phyloP scores from a whole-genome alignment of 306 rosid species.

The Psophocarpus tetragonolobus region DNA sequence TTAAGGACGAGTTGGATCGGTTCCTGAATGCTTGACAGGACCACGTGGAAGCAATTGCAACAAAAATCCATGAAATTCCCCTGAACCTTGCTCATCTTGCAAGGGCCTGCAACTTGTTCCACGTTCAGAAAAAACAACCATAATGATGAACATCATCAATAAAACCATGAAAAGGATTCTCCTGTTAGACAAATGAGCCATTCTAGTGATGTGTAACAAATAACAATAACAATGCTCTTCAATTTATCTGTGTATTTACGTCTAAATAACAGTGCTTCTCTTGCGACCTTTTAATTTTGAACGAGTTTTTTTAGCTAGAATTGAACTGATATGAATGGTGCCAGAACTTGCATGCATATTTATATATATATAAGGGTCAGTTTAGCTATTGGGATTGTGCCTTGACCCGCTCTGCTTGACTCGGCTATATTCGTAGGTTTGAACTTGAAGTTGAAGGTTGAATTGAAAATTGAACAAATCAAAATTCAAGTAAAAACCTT shows the following conservation, averaged over 20 bases:
- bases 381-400: conserved; percentile 6
- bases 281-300: not conserved
- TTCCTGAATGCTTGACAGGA: not conserved
- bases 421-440: not conserved
- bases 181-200: not conserved
- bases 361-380: not conserved
- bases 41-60: conserved; percentile 51
- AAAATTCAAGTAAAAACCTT: conserved; percentile 30
- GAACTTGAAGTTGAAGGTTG: conserved; percentile 32
- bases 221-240: not conserved
- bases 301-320: not conserved
- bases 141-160: conserved; percentile 29
- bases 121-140: conserved; percentile 34
- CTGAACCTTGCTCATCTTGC: conserved; percentile 40
- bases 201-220: not conserved
- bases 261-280: not conserved
- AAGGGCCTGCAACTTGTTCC: conserved; percentile 51
- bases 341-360: not conserved
- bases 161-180: conserved; percentile 31
- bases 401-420: conserved; percentile 40
- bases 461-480: conserved; percentile 40
- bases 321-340: not conserved
- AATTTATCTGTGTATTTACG: not conserved
- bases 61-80: conserved; percentile 38
- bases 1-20: conserved; percentile 38